phyloP scores from a whole-genome alignment of 441 rosid species.

The Eutrema salsugineum region DNA sequence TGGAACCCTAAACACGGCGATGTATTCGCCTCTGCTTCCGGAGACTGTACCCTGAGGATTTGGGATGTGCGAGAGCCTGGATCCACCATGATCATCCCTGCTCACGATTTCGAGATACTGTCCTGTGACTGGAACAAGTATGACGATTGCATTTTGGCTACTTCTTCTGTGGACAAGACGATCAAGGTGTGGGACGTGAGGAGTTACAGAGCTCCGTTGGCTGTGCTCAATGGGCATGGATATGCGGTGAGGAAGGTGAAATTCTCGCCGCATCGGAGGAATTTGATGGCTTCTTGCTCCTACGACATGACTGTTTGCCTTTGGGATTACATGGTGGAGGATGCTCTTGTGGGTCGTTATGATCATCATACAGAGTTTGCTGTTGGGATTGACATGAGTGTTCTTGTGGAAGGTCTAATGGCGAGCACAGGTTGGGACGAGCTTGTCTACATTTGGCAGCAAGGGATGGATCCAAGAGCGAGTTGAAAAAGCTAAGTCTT shows the following conservation, averaged over 20 bases:
- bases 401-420: conserved; percentile 86
- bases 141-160: conserved; percentile 77
- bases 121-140: conserved; percentile 93
- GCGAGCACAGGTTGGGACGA: conserved; percentile 97
- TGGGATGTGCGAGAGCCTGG: conserved; percentile 95
- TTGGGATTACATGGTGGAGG: conserved; percentile 91
- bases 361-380: conserved; percentile 91
- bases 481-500: conserved; percentile 30
- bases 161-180: conserved; percentile 72
- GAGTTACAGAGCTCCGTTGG: conserved; percentile 61
- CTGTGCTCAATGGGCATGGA: conserved; percentile 75
- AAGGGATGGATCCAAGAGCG: conserved; percentile 87
- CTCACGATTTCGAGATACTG: conserved; percentile 72
- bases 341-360: conserved; percentile 72
- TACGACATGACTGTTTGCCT: conserved; percentile 85
- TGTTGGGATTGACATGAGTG: conserved; percentile 84
- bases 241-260: conserved; percentile 82
- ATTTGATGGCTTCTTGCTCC: conserved; percentile 67
- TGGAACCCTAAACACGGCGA: conserved; percentile 93
- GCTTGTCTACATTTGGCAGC: conserved; percentile 88
- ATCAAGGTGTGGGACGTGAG: conserved; percentile 85
- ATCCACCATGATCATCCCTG: conserved; percentile 86
- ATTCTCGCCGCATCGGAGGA: conserved; percentile 84
- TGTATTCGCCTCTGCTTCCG: conserved; percentile 86
- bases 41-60: conserved; percentile 74